These are phyloP conservation scores for Platanthera guangdongensis DNA, from an alignment of 106 monocot species.

Conservation along the genomic window DNA sequence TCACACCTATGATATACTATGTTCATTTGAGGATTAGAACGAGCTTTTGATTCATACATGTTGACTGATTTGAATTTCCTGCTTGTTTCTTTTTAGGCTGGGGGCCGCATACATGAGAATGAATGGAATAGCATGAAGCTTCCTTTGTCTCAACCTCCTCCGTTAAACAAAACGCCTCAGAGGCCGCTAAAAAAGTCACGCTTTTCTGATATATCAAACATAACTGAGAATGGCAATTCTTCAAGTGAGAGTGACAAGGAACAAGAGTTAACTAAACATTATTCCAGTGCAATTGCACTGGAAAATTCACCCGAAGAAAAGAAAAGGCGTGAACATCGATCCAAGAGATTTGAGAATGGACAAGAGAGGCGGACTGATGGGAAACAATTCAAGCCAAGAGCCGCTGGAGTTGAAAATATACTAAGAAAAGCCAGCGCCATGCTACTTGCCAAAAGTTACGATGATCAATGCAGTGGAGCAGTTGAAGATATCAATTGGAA, in stretches of 20 bases:
- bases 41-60: background rate
- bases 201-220: constrained; percentile 15
- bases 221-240: constrained; percentile 40
- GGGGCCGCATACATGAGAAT: constrained; percentile 19
- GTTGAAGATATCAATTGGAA: constrained; percentile 99
- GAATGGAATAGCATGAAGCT: constrained; percentile 40
- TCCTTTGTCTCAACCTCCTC: constrained; percentile 33
- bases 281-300: constrained; percentile 63
- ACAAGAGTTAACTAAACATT: constrained; percentile 60
- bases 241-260: constrained; percentile 90
- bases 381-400: constrained; percentile 29
- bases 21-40: background rate
- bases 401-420: constrained; percentile 39
- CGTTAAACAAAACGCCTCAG: constrained; percentile 23
- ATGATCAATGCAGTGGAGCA: constrained; percentile 41
- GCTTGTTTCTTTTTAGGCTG: constrained; percentile 17
- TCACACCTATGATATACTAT: background rate
- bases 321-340: constrained; percentile 77
- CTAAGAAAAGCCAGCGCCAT: constrained; percentile 42
- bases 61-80: constrained; percentile 5
- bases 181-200: constrained; percentile 58
- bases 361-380: constrained; percentile 27
- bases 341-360: constrained; percentile 79
- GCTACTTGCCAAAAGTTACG: constrained; percentile 44
- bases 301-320: constrained; percentile 86